These are phyloP conservation scores for Sanghuangporus sanghuang DNA, from an alignment of 1,284 basidiomycete species.

Conservation along the genomic window DNA sequence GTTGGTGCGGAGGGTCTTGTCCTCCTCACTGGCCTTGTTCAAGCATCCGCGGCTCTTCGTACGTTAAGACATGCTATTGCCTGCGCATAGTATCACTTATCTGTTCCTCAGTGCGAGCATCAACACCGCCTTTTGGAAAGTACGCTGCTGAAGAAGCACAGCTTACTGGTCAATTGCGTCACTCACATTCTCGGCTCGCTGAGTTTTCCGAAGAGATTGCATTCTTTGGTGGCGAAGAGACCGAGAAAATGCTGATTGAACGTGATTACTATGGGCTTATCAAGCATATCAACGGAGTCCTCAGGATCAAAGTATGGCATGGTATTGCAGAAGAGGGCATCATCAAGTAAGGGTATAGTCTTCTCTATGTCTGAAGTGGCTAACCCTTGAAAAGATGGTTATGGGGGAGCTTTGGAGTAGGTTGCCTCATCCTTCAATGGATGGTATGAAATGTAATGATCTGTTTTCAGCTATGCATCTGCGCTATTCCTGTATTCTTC, in stretches of 20 bases:
- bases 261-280: constrained; percentile 86
- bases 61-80: constrained; percentile 29
- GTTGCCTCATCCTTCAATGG: constrained; percentile 22
- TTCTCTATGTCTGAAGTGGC: neutral
- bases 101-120: constrained; percentile 56
- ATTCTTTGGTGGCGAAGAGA: constrained; percentile 86
- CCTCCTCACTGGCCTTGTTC: constrained; percentile 80
- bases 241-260: constrained; percentile 92
- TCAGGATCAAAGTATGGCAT: constrained; percentile 84
- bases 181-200: constrained; percentile 89
- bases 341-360: constrained; percentile 59
- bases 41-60: constrained; percentile 76
- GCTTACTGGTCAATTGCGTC: constrained; percentile 85
- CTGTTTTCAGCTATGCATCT: constrained; percentile 67
- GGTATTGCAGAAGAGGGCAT: constrained; percentile 92
- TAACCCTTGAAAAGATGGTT: constrained; percentile 45
- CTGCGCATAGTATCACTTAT: neutral
- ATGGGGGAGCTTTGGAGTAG: constrained; percentile 91
- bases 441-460: neutral
- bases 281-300: constrained; percentile 83
- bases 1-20: constrained; percentile 94
- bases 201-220: constrained; percentile 95
- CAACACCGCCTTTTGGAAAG: constrained; percentile 92
- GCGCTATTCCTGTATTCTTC: constrained; percentile 93
- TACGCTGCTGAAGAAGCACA: constrained; percentile 84